phyloP scores from a whole-genome alignment of 2,329 filamentous ascomycete species.

The Thermothelomyces thermophilus region DNA sequence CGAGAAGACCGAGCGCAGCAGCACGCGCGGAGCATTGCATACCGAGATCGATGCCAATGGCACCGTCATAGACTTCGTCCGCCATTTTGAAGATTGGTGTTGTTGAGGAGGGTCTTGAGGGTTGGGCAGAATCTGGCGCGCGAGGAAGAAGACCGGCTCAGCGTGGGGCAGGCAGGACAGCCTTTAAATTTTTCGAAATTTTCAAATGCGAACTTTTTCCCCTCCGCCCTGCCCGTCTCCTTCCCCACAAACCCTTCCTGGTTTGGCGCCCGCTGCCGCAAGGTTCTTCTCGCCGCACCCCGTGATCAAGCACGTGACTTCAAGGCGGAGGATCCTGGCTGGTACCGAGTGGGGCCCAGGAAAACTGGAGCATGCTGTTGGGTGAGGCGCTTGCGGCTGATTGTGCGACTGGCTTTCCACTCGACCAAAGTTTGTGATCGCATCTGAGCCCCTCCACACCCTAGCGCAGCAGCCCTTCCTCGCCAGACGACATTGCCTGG shows the following conservation, averaged over 20 bases:
- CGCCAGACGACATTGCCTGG: constrained; percentile 26
- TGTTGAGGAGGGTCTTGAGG: constrained; percentile 15
- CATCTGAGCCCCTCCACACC: constrained; percentile 1
- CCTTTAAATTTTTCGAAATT: constrained; percentile 26
- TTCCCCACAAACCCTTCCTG: constrained; percentile 19
- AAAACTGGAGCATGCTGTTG: constrained; percentile 10
- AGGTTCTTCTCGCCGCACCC: constrained; percentile 14
- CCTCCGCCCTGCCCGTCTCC: constrained; percentile 16
- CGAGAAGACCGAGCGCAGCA: background rate
- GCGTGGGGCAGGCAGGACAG: constrained; percentile 24
- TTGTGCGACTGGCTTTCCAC: constrained; percentile 19
- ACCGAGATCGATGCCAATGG: constrained; percentile 99
- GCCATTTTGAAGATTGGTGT: constrained; percentile 61
- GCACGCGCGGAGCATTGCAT: constrained; percentile 37
- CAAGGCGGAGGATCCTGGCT: background rate
- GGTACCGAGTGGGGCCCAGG: background rate
- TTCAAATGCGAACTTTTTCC: constrained; percentile 24
- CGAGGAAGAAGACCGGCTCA: constrained; percentile 19
- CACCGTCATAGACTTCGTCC: constrained; percentile 98
- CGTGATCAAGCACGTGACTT: constrained; percentile 21
- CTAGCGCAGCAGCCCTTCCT: background rate
- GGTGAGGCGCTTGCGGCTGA: constrained; percentile 8
- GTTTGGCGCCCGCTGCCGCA: constrained; percentile 9
- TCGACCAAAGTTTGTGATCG: constrained; percentile 17
- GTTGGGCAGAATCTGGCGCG: constrained; percentile 24